Evolutionary conservation across 2,329 filamentous ascomycete species (phyloP).

Genomic region (Thermomyces lanuginosus): DNA sequence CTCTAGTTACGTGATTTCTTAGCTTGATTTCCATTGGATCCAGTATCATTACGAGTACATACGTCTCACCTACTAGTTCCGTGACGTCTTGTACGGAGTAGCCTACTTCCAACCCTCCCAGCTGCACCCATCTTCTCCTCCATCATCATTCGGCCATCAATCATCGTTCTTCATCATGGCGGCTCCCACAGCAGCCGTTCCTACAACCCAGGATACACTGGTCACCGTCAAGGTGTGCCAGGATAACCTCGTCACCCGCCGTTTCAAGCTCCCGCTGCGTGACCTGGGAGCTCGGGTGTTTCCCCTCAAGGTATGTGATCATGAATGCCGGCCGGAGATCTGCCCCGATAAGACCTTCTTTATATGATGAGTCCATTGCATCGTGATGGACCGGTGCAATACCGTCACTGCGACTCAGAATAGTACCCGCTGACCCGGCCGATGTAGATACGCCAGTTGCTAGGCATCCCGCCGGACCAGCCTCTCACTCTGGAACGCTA

Average conservation of each 20-base stretch:
- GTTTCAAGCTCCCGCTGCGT: constrained; percentile 76
- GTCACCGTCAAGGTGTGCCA: constrained; percentile 77
- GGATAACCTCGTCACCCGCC: constrained; percentile 52
- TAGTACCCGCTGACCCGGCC: constrained; percentile 4
- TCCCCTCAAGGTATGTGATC: constrained; percentile 73
- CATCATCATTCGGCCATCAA: constrained; percentile 1
- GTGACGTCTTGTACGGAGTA: too few relatives aligned
- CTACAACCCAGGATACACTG: constrained; percentile 45
- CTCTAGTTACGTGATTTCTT: too few relatives aligned
- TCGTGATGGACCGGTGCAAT: constrained; percentile 11
- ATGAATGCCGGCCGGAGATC: too few relatives aligned
- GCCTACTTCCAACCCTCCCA: constrained; percentile 1
- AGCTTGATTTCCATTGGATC: too few relatives aligned
- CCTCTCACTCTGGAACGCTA: constrained; percentile 70
- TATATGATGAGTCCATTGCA: not conserved
- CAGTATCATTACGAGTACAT: too few relatives aligned
- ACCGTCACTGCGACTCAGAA: constrained; percentile 3
- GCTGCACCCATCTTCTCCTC: constrained; percentile 1
- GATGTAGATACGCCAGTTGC: constrained; percentile 49
- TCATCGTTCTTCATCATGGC: too few relatives aligned
- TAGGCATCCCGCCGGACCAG: constrained; percentile 47
- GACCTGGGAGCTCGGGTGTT: constrained; percentile 62
- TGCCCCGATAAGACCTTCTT: not conserved
- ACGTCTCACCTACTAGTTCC: too few relatives aligned
- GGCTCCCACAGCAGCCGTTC: constrained; percentile 21